These are phyloP conservation scores for Talaromyces sp. DNA, from an alignment of 2,329 filamentous ascomycete genomes.

Conservation along the genomic window DNA sequence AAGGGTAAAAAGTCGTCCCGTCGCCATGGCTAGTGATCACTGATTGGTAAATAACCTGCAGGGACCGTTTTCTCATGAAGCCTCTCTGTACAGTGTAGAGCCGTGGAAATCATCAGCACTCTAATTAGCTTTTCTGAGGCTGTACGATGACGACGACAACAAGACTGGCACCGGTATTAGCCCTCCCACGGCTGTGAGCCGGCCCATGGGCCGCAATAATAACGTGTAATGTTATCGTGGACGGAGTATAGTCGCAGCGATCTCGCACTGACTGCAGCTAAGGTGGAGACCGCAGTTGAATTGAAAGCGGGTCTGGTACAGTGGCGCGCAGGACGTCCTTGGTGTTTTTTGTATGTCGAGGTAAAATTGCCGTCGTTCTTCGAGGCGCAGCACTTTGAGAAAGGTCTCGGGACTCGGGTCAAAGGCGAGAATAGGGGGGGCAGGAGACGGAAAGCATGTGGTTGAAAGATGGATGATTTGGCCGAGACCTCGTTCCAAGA, in stretches of 20 bases:
- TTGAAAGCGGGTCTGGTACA: not conserved
- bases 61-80: not conserved
- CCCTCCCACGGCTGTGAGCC: not conserved
- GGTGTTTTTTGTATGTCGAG: not conserved
- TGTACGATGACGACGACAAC: not conserved
- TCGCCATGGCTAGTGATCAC: not conserved
- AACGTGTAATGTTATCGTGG: not conserved
- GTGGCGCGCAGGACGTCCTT: not conserved
- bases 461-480: not conserved
- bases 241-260: not conserved
- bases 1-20: not conserved
- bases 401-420: not conserved
- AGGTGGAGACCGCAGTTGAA: not conserved
- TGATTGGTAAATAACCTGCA: not conserved
- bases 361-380: not conserved
- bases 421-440: not conserved
- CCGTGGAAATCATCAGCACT: not conserved
- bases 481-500: not conserved
- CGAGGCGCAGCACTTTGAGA: not conserved
- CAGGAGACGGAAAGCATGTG: not conserved
- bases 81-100: not conserved
- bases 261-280: not conserved
- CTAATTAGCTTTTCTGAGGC: not conserved
- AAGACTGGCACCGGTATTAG: not conserved
- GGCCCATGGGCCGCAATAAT: not conserved